Percentiles rank a stretch among this genome's conserved stretches.
Evolutionary conservation across 31 red algal genomes (phyloP).

Genomic region (Asparagopsis taxiformis): DNA sequence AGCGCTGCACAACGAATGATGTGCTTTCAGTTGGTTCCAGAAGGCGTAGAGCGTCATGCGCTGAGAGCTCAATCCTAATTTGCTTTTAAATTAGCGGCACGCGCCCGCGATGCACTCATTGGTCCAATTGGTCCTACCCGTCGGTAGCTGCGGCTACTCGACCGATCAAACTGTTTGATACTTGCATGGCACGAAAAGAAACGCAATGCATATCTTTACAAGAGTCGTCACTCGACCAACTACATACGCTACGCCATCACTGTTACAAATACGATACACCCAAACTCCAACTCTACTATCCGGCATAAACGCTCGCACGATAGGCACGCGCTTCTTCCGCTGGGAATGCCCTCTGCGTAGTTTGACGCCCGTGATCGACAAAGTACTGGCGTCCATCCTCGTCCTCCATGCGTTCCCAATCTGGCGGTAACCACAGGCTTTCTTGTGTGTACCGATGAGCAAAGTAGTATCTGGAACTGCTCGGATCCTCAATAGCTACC

Average conservation of each 20-base stretch:
- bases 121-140: too few relatives aligned
- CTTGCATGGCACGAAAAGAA: too few relatives aligned
- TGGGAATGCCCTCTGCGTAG: slow-evolving; percentile 59
- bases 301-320: slow-evolving; percentile 49
- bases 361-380: slow-evolving; percentile 48
- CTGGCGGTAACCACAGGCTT: slow-evolving; percentile 71
- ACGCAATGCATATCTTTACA: slow-evolving; percentile 3
- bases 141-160: too few relatives aligned
- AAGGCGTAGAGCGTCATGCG: too few relatives aligned
- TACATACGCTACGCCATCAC: background rate
- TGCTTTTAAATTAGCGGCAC: too few relatives aligned
- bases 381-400: slow-evolving; percentile 57
- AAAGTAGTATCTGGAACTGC: slow-evolving; percentile 36
- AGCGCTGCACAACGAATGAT: too few relatives aligned
- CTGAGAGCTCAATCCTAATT: too few relatives aligned
- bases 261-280: slow-evolving; percentile 5
- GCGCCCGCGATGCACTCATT: too few relatives aligned
- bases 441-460: slow-evolving; percentile 50
- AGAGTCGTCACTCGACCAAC: background rate
- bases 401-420: slow-evolving; percentile 56
- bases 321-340: slow-evolving; percentile 50
- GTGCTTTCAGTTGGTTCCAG: too few relatives aligned
- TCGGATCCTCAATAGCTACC: slow-evolving; percentile 33
- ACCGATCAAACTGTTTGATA: too few relatives aligned
- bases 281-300: background rate